Conservation (phyloP, 2,329 filamentous ascomycete genomes). For the Malbranchea cinnamomea region DNA sequence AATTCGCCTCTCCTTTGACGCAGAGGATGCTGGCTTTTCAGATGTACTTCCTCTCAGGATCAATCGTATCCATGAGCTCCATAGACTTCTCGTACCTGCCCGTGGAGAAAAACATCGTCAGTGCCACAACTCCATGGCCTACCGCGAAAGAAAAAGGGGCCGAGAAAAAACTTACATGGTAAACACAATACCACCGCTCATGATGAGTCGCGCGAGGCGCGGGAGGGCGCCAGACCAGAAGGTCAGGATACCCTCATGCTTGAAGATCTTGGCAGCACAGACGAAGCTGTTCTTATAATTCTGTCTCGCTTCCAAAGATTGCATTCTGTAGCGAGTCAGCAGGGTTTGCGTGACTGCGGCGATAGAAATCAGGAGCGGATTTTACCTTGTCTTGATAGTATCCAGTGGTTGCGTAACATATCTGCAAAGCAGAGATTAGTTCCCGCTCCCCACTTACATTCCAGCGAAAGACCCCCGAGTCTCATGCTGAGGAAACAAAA, state of each 20-base stretch:
- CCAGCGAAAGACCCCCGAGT: not conserved
- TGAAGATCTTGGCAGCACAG: conserved; percentile 71
- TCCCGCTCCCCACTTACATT: not conserved
- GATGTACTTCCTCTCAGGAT: conserved; percentile 74
- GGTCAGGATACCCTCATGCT: conserved; percentile 74
- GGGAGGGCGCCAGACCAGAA: conserved; percentile 92
- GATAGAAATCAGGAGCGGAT: conserved; percentile 1
- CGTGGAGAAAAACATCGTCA: conserved; percentile 8
- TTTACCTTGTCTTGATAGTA: conserved; percentile 71
- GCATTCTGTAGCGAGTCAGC: conserved; percentile 50
- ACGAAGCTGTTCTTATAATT: conserved; percentile 78
- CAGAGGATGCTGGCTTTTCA: conserved; percentile 33
- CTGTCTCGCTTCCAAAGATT: conserved; percentile 71
- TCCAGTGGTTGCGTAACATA: conserved; percentile 57
- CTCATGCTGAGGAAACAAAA: conserved; percentile 14
- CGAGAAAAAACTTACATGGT: conserved; percentile 49
- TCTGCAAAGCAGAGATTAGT: conserved; percentile 14
- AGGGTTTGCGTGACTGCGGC: conserved; percentile 12
- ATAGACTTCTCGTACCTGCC: conserved; percentile 84
- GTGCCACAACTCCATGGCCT: conserved; percentile 1
- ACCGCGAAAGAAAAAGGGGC: too few relatives aligned
- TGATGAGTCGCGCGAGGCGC: conserved; percentile 63
- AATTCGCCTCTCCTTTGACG: too few relatives aligned
- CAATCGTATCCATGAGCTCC: conserved; percentile 63
- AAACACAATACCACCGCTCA: conserved; percentile 95